These are phyloP conservation scores for Solanum clarkiae DNA, from an alignment of 257 asterid species.

Conservation along the genomic window DNA sequence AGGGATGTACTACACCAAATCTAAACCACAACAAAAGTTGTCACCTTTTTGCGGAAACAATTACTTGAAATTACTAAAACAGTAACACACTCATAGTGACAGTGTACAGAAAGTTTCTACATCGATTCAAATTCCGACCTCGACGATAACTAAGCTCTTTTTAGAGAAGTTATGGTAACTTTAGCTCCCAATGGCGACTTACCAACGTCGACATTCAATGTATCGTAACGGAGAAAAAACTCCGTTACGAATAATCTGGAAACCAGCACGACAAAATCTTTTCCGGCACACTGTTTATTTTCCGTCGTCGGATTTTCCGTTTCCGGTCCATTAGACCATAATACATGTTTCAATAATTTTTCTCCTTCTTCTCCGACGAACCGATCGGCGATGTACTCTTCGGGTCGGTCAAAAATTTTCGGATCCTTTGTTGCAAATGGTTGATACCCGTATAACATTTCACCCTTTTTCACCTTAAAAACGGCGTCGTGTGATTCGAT, in stretches of 20 bases:
- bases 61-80: neutral
- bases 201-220: constrained; percentile 51
- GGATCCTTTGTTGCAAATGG: constrained; percentile 84
- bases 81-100: neutral
- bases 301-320: constrained; percentile 31
- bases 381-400: constrained; percentile 55
- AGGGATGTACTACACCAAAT: neutral
- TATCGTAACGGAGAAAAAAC: constrained; percentile 70
- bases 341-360: constrained; percentile 50
- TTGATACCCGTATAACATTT: constrained; percentile 60
- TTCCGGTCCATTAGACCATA: constrained; percentile 94
- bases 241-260: constrained; percentile 65
- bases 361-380: constrained; percentile 64
- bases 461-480: constrained; percentile 57
- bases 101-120: neutral
- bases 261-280: constrained; percentile 69
- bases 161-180: constrained; percentile 56
- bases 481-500: constrained; percentile 66
- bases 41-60: neutral
- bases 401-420: constrained; percentile 54
- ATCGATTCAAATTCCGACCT: neutral
- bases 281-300: constrained; percentile 90
- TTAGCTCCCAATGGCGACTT: constrained; percentile 52
- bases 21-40: neutral
- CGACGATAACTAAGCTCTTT: constrained; percentile 26